Percentiles rank a stretch among this genome's conserved stretches.
Evolutionary conservation across 331 rosid species (phyloP).

Genomic region (Acacia concinna): DNA sequence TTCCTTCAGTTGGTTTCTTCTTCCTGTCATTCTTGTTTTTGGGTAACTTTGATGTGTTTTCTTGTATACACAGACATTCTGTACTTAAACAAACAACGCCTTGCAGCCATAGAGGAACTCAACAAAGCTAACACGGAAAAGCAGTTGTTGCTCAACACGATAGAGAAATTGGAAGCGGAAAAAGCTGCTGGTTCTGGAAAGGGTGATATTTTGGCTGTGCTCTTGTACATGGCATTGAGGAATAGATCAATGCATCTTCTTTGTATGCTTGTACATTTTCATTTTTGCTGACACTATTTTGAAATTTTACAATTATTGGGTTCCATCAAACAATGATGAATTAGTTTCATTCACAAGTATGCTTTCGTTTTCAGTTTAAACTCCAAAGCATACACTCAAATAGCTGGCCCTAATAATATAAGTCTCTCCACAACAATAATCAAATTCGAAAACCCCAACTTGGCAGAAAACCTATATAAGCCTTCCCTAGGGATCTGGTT

Average conservation of each 20-base stretch:
- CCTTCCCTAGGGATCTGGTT: neutral
- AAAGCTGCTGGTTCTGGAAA: conserved; percentile 47
- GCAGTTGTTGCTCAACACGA: conserved; percentile 45
- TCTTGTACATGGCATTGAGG: conserved; percentile 14
- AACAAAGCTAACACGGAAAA: conserved; percentile 56
- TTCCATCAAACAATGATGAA: neutral
- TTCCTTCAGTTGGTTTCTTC: neutral
- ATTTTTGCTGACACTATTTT: neutral
- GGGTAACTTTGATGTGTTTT: conserved; percentile 16
- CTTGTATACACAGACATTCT: conserved; percentile 56
- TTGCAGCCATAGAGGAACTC: conserved; percentile 63
- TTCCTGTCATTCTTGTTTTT: neutral
- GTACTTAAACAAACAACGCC: conserved; percentile 66
- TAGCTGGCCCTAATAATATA: neutral
- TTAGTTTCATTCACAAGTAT: neutral
- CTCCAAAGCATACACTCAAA: neutral
- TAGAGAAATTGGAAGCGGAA: conserved; percentile 59
- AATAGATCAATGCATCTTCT: conserved; percentile 11
- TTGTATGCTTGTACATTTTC: neutral
- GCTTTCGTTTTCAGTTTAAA: conserved; percentile 4
- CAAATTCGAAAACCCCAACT: neutral
- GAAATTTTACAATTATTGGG: conserved; percentile 11
- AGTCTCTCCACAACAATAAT: neutral
- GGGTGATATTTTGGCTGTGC: conserved; percentile 39
- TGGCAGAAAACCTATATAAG: conserved; percentile 1